Evolutionary conservation across 257 asterid species (phyloP), one percentile per base, ranked within the genome.

Genomic region (Nicotiana noctiflora): DNA sequence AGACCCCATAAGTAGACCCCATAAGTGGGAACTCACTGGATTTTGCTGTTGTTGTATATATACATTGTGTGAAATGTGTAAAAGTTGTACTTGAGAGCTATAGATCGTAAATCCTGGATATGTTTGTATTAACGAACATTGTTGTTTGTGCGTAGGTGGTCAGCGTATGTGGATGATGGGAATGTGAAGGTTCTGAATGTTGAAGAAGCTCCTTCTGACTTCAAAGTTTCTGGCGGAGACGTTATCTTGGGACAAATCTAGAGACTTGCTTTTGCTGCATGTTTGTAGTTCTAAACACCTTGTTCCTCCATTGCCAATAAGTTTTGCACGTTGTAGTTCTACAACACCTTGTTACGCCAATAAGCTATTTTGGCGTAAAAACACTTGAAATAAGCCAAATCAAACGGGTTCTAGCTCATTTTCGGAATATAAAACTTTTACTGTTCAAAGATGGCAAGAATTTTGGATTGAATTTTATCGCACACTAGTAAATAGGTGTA

Each of bases 111-210:
- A 13, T 15, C 59, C 59, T 53, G 49, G 52, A 8, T 40, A 8
- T 32, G 29, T 18, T 17, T 10, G 4, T 31, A 31, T 17, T 23
- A 19, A 11, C 31, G 21, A 61, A 8, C n/a, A 56, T 18, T 11
- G 57, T 32, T 59, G 18, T 79, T 75, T 6, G 9, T 72, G 25
- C 66, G 76, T 86, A 95, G 98, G 90, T 93, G 99, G 98, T 95
- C 99, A 1, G 99, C 99, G 6, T 95, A 88, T 70, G 94, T 95
- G 61, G 98, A 84, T 10, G 95, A 95, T 78, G 99, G 99, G 49
- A 90, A 89, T 84, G 86, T 95, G 51, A 89, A 95, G 87, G 97
- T 75, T 84, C 84, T 95, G 34, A 93, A 95, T 56, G 90, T 95
- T 86, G 99, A 95, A 82, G 86, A 89, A 77, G 95, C 92, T 6